A percentile compares a stretch with the other conserved stretches of the same genome.
Conservation (phyloP, 2,329 filamentous ascomycete genomes). For the Chaetomium strumarium region DNA sequence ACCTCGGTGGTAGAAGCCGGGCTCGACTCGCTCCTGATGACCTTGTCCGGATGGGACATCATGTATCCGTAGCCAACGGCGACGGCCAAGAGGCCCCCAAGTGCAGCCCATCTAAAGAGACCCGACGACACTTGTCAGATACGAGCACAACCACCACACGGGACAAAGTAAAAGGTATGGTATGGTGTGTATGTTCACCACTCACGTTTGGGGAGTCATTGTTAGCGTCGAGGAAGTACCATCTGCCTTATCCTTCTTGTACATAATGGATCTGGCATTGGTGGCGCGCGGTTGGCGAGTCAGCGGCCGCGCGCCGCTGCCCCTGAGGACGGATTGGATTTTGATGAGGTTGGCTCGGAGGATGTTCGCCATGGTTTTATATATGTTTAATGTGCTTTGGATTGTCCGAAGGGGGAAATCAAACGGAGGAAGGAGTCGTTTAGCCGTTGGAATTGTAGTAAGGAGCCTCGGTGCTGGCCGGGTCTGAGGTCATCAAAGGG, state of each 20-base stretch:
- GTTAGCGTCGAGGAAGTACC: not conserved
- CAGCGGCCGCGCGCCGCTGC: not conserved
- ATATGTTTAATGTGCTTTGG: too few species aligned
- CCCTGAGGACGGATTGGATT: not conserved
- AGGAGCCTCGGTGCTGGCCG: too few species aligned
- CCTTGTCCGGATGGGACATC: constrained; percentile 9
- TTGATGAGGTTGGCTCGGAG: constrained; percentile 3
- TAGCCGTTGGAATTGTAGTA: too few species aligned
- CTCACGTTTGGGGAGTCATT: constrained; percentile 6
- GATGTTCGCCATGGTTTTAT: not conserved
- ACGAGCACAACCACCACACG: too few species aligned
- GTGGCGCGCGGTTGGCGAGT: not conserved
- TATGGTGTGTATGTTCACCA: too few species aligned
- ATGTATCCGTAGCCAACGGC: constrained; percentile 6
- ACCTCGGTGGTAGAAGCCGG: not conserved
- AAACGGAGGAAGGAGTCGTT: too few species aligned
- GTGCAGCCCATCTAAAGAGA: constrained; percentile 2
- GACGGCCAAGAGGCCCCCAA: constrained; percentile 8
- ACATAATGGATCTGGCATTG: constrained; percentile 1
- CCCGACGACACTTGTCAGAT: too few species aligned
- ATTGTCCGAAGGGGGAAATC: too few species aligned
- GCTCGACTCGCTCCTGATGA: constrained; percentile 2
- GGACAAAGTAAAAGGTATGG: too few species aligned
- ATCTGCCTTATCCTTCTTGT: constrained; percentile 7
- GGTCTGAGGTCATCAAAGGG: too few species aligned